Percentiles rank a stretch among this genome's conserved stretches.
Conservation (phyloP, 352 stramenopile genomes). For the Phytophthora citrophthora region DNA sequence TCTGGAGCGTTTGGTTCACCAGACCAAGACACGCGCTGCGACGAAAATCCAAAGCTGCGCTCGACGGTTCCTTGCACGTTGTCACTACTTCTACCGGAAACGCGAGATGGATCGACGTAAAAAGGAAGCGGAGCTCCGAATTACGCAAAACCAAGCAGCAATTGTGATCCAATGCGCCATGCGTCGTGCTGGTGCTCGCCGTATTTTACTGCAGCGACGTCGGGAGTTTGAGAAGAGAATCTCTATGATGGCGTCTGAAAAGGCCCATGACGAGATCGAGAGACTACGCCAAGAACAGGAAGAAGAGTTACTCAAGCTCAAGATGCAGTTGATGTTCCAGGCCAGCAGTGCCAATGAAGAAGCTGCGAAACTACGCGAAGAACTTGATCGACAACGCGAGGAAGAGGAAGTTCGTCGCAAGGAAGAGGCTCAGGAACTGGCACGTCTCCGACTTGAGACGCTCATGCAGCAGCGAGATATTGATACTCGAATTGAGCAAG, state of each 20-base stretch:
- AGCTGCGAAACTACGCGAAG: constrained; percentile 43
- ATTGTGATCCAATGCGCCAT: constrained; percentile 76
- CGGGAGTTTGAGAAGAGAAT: constrained; percentile 80
- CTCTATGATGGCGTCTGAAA: constrained; percentile 83
- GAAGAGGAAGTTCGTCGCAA: constrained; percentile 51
- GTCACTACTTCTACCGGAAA: constrained; percentile 39
- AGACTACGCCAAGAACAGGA: constrained; percentile 76
- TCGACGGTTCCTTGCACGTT: constrained; percentile 58
- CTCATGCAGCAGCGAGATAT: constrained; percentile 67
- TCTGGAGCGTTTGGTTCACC: constrained; percentile 60
- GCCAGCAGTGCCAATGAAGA: constrained; percentile 57
- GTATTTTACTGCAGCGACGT: constrained; percentile 49
- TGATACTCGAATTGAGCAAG: constrained; percentile 41
- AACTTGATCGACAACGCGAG: constrained; percentile 54
- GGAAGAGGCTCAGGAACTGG: constrained; percentile 64
- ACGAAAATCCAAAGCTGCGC: constrained; percentile 76
- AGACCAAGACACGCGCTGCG: constrained; percentile 65
- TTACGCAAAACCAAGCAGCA: constrained; percentile 53
- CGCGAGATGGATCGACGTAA: constrained; percentile 39
- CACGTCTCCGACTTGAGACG: constrained; percentile 55
- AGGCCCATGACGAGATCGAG: constrained; percentile 84
- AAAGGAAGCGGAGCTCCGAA: constrained; percentile 28
- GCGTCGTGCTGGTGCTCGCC: constrained; percentile 48
- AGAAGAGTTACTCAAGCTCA: constrained; percentile 65
- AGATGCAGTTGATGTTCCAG: constrained; percentile 70